These are phyloP conservation scores for Phytophthora niederhauseri DNA, from an alignment of 352 stramenopile genomes.

Conservation along the genomic window DNA sequence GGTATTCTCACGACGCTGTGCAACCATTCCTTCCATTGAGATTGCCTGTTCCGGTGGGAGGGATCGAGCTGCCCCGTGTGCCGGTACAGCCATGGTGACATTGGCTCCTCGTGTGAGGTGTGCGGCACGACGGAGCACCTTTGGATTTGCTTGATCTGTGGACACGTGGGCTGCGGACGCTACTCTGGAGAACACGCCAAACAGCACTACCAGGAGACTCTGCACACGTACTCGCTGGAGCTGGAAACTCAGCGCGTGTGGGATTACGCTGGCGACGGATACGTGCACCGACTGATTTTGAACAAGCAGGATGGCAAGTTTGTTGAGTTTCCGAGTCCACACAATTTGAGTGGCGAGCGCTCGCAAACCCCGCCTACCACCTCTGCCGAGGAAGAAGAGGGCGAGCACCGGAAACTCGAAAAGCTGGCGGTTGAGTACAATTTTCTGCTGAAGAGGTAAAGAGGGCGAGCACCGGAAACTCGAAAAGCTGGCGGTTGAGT, in stretches of 20 bases:
- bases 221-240: constrained; percentile 96
- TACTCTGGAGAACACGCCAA: constrained; percentile 96
- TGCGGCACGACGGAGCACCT: constrained; percentile 95
- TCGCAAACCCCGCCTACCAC: constrained; percentile 72
- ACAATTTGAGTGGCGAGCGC: constrained; percentile 67
- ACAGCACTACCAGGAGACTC: constrained; percentile 93
- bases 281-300: constrained; percentile 87
- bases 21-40: constrained; percentile 98
- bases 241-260: constrained; percentile 96
- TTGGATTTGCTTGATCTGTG: constrained; percentile 97
- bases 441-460: constrained; percentile 94
- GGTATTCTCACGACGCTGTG: constrained; percentile 97
- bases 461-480: constrained; percentile 95
- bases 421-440: constrained; percentile 97
- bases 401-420: constrained; percentile 95
- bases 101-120: constrained; percentile 92
- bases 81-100: constrained; percentile 95
- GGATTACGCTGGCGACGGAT: constrained; percentile 95
- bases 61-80: constrained; percentile 97
- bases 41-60: constrained; percentile 96
- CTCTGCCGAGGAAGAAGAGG: constrained; percentile 88
- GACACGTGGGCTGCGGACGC: constrained; percentile 95
- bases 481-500: constrained; percentile 95
- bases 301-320: constrained; percentile 96
- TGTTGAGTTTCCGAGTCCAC: constrained; percentile 94